Base-by-base conservation (phyloP, 1,284 basidiomycete genomes). In the Peniophora sp. region DNA sequence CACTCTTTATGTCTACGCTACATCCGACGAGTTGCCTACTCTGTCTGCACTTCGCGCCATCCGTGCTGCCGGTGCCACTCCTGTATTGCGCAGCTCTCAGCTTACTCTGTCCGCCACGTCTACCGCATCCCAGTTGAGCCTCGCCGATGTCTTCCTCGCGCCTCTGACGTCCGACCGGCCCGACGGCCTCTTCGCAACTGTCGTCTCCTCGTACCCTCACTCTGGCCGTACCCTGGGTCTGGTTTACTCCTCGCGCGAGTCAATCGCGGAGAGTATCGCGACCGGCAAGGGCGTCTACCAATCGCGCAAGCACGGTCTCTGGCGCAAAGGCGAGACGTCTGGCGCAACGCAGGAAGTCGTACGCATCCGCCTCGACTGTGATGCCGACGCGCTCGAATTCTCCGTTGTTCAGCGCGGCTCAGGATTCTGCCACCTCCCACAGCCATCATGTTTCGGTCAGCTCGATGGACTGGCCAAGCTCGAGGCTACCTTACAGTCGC, bases 291-390 rank as follows among this genome's bases (percentile, higher is more conserved):
- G 96, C 24, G 88, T 97, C 36, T 99, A 99, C 68, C 94, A 98
- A 65, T 97, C 93, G 17, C 85, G 97, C 56, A 94, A 94, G 62
- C 92, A 95, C 63, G 95, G 95, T 8, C 72, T 99, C 17, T 99
- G 97, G 97, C 78, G 90, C 55, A 99, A 99, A 68, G 97, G 97
- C 22, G 95, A 92, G 68, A 97, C 94, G 0, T 94, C 90, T 19
- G 97, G 97, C 22, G 88, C 95, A 9, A 93, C 89, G 1, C 97
- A 99, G 65, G 81, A 91, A 36, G 80, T 99, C 50, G 74, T 94
- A 17, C 76, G 79, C 58, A 89, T 99, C 57, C 78, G 84, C 22
- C 68, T 88, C 35, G 97, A 99, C 69, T 99, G 97, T 68, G 97
- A 99, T 68, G 79, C 81, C 0, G 97, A 99, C 67, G 83, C 90